phyloP scores from a whole-genome alignment of 148 eudicot species.

The Chenopodium formosanum region DNA sequence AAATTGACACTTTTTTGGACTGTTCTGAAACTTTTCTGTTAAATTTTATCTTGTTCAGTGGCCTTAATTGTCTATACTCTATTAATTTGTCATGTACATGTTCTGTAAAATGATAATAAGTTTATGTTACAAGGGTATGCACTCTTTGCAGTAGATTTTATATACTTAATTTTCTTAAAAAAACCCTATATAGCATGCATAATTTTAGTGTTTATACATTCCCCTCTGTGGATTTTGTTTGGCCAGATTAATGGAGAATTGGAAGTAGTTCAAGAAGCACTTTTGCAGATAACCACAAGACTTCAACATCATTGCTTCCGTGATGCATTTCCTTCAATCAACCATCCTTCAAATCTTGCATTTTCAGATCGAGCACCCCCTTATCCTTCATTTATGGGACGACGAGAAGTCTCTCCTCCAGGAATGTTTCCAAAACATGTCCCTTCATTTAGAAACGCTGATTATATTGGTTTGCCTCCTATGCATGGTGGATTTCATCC shows the following conservation, averaged over 20 bases:
- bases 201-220: neutral
- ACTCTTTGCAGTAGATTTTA: neutral
- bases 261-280: slow-evolving; percentile 80
- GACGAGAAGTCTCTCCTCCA: slow-evolving; percentile 69
- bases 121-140: neutral
- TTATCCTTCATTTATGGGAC: slow-evolving; percentile 55
- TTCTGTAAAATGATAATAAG: too few relatives aligned
- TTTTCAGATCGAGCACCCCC: slow-evolving; percentile 64
- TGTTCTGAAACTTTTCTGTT: neutral
- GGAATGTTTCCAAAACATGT: slow-evolving; percentile 55
- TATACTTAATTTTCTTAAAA: too few relatives aligned
- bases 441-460: slow-evolving; percentile 66
- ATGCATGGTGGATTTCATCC: slow-evolving; percentile 67
- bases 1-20: neutral
- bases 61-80: neutral
- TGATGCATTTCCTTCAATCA: slow-evolving; percentile 64
- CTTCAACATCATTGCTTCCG: slow-evolving; percentile 75
- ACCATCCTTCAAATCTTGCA: slow-evolving; percentile 43
- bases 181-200: neutral
- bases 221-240: slow-evolving; percentile 2
- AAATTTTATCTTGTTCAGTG: neutral
- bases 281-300: slow-evolving; percentile 78
- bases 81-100: neutral
- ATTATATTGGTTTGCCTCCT: slow-evolving; percentile 56
- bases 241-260: slow-evolving; percentile 79